A percentile compares a stretch with the other conserved stretches of the same genome.
Evolutionary conservation across 139 green algal species (phyloP).

Genomic region (Trebouxia sp.): DNA sequence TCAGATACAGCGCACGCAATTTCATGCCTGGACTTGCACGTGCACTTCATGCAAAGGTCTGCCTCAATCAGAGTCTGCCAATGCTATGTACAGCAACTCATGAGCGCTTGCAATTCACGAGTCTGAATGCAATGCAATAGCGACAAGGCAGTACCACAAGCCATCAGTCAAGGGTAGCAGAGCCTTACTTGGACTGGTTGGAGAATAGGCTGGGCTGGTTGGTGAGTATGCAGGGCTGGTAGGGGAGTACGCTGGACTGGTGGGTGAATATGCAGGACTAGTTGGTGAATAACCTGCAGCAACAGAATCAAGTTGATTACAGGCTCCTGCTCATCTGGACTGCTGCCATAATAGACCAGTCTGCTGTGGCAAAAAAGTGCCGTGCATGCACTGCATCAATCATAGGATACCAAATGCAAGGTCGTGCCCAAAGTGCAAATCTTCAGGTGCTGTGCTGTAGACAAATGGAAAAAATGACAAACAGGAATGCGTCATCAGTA

Average conservation of each 20-base stretch:
- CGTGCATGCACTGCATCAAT: background rate
- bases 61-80: slow-evolving; percentile 70
- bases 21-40: slow-evolving; percentile 49
- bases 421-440: background rate
- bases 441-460: slow-evolving; percentile 3
- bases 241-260: slow-evolving; percentile 54
- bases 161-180: no score
- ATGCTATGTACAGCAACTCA: no score
- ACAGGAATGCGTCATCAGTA: background rate
- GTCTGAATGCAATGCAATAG: no score
- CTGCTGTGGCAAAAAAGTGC: slow-evolving; percentile 42
- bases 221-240: slow-evolving; percentile 62
- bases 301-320: slow-evolving; percentile 59
- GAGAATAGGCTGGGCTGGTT: slow-evolving; percentile 68
- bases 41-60: slow-evolving; percentile 64
- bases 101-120: no score
- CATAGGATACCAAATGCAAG: background rate
- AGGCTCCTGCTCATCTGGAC: slow-evolving; percentile 39
- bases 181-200: no score
- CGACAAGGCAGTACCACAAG: no score
- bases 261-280: slow-evolving; percentile 46
- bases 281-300: slow-evolving; percentile 68
- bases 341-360: slow-evolving; percentile 41
- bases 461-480: slow-evolving; percentile 16
- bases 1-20: slow-evolving; percentile 53